These are phyloP conservation scores for Neonectria ditissima DNA, from an alignment of 2,329 filamentous ascomycete species.

Conservation along the genomic window DNA sequence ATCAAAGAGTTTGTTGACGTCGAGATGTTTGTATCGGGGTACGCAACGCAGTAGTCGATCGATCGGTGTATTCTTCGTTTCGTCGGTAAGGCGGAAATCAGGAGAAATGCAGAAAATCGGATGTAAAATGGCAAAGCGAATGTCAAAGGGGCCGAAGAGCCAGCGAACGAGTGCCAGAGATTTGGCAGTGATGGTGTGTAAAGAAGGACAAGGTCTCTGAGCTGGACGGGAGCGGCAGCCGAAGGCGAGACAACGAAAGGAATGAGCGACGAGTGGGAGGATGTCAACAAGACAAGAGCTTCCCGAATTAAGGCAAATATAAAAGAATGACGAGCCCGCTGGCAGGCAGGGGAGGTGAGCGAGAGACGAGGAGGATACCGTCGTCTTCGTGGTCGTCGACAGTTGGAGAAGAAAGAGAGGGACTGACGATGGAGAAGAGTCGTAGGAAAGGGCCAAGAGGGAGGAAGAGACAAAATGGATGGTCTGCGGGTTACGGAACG, in stretches of 20 bases:
- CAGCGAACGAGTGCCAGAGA: constrained; percentile 37
- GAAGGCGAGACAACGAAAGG: constrained; percentile 36
- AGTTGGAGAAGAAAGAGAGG: constrained; percentile 45
- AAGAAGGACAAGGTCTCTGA: constrained; percentile 40
- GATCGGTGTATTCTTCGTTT: constrained; percentile 36
- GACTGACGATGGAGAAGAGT: constrained; percentile 50
- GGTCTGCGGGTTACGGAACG: constrained; percentile 7
- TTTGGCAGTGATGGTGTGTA: constrained; percentile 31
- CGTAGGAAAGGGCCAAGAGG: constrained; percentile 33
- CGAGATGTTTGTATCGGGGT: constrained; percentile 15
- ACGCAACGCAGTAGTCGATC: constrained; percentile 20
- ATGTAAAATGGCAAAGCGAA: constrained; percentile 24
- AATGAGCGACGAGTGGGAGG: constrained; percentile 38
- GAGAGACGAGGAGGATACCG: constrained; percentile 35
- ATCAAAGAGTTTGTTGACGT: constrained; percentile 23
- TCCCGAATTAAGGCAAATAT: constrained; percentile 40
- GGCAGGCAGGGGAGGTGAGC: constrained; percentile 57
- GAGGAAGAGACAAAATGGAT: constrained; percentile 38
- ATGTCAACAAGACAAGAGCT: constrained; percentile 34
- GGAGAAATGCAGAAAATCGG: constrained; percentile 26
- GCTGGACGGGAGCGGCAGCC: constrained; percentile 12
- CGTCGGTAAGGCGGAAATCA: constrained; percentile 36
- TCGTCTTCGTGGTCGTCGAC: constrained; percentile 50
- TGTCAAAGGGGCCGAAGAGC: constrained; percentile 33
- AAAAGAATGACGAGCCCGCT: constrained; percentile 65